Percentiles rank a stretch among this genome's conserved stretches.
Conservation (phyloP, 2,329 filamentous ascomycete species). For the Leptographium galeiforme region DNA sequence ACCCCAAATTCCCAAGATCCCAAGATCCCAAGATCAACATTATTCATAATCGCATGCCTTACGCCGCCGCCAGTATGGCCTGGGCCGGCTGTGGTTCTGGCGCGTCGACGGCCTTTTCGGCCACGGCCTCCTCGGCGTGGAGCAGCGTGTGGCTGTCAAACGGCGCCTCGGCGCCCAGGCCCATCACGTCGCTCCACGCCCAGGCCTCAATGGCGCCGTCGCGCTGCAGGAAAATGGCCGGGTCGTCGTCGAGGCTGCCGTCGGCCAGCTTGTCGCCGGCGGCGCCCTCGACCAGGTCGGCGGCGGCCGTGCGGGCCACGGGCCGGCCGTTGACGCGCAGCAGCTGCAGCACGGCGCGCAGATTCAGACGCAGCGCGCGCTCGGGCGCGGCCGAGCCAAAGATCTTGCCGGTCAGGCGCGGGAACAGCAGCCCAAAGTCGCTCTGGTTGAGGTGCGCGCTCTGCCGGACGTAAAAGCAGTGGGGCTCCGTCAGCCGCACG, state of each 20-base stretch:
- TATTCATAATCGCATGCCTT: no score
- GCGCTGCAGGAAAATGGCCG: constrained; percentile 34
- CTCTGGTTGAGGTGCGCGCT: constrained; percentile 75
- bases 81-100: no score
- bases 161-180: constrained; percentile 25
- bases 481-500: constrained; percentile 34
- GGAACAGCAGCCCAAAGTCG: constrained; percentile 74
- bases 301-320: constrained; percentile 34
- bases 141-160: constrained; percentile 7
- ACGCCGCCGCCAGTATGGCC: no score
- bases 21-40: no score
- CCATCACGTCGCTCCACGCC: constrained; percentile 39
- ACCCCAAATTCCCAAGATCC: no score
- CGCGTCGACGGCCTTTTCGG: no score
- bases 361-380: constrained; percentile 43
- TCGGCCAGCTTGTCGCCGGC: constrained; percentile 23
- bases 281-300: constrained; percentile 34
- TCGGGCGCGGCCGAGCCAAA: constrained; percentile 45
- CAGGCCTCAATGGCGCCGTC: constrained; percentile 28
- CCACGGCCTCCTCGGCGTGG: background rate
- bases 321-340: constrained; percentile 35
- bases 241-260: constrained; percentile 32
- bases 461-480: constrained; percentile 59
- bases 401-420: constrained; percentile 49
- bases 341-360: constrained; percentile 43